phyloP scores from a whole-genome alignment of 2,329 filamentous ascomycete species.

The Zalaria obscura region DNA sequence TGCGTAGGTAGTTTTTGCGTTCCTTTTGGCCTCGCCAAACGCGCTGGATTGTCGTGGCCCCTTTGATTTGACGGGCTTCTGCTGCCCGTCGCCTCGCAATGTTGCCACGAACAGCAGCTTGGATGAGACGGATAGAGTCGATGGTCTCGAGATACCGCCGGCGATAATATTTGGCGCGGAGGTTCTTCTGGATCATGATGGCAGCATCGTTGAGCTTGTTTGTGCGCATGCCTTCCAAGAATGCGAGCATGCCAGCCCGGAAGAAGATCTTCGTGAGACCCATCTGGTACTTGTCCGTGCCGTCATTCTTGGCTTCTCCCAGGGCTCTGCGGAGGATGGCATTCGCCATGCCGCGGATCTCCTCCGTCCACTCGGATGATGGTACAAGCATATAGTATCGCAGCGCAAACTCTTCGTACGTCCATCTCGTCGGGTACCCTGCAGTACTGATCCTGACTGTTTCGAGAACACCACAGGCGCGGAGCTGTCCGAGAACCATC shows the following conservation, averaged over 20 bases:
- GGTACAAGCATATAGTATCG: conserved; percentile 97
- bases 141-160: conserved; percentile 80
- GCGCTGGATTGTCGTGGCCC: conserved; percentile 86
- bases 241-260: conserved; percentile 95
- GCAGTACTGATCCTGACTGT: conserved; percentile 96
- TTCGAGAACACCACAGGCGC: conserved; percentile 96
- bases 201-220: conserved; percentile 83
- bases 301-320: conserved; percentile 45
- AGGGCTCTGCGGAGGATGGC: conserved; percentile 81
- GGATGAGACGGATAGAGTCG: conserved; percentile 63
- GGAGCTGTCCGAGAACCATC: conserved; percentile 93
- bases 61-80: conserved; percentile 68
- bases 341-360: conserved; percentile 89
- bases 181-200: conserved; percentile 97
- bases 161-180: conserved; percentile 89
- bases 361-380: conserved; percentile 78
- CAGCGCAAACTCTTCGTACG: conserved; percentile 93
- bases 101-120: conserved; percentile 64
- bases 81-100: conserved; percentile 65
- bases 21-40: conserved; percentile 91
- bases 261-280: conserved; percentile 99
- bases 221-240: conserved; percentile 87
- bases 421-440: conserved; percentile 95
- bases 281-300: conserved; percentile 89
- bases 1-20: conserved; percentile 61